Evolutionary conservation across 179 eudicot species (phyloP), one percentile per base, ranked within the genome.

Genomic region (Amaranthus tricolor): DNA sequence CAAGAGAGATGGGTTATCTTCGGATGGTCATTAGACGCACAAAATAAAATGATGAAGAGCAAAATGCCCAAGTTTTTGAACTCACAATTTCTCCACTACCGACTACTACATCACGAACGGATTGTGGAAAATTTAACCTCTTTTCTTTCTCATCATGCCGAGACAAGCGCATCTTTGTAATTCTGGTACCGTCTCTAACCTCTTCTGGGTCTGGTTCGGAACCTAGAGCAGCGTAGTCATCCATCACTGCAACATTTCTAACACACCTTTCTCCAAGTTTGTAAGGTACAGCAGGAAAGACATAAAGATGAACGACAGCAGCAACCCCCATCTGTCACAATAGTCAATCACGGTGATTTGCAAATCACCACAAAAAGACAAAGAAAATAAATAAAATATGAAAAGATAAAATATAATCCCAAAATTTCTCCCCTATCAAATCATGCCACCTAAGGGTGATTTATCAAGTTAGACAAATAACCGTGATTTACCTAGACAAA

Each of bases 81-180:
- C 97, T 91, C 72, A 93, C 98, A 49, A 93, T 93, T 91, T 85
- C 98, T 73, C 98, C 92, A 78, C 98, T 93, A 76, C 98, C 97
- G 16, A 93, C 77, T 16, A 93, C 98, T 52, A 93, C 98, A 81
- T 93, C 98, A 74, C 98, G 90, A 71, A 93, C 96, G 53, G 92
- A 91, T 82, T 94, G 98, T 61, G 90, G 97, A 68, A 94, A 85
- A 62, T 84, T 94, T 80, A 92, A 76, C 20, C 89, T 85, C 82
- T 89, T 84, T 60, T 86, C 92, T 73, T 86, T 76, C 57, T 94
- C 94, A 64, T 88, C 91, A 64, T 80, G 88, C 43, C 80, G 80
- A 81, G 86, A 76, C 63, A 86, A 67, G 56, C 82, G 79, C 72
- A 85, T 71, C 77, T 78, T 85, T 52, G 94, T 87, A 62, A 82